A percentile compares a stretch with the other conserved stretches of the same genome.
Conservation (phyloP, 1,139 yeast species). For the Insectozyma bohioensis region DNA sequence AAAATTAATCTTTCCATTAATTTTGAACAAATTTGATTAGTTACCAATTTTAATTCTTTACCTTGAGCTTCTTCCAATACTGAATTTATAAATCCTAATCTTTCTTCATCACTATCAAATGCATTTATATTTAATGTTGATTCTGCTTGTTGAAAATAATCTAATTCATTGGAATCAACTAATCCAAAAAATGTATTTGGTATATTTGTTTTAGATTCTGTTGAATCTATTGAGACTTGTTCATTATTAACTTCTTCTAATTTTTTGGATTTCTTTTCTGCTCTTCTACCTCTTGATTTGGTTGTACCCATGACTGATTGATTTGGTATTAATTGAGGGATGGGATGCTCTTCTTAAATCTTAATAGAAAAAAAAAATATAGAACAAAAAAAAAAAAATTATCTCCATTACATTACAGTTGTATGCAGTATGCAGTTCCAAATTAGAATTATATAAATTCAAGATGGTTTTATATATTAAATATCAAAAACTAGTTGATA, state of each 20-base stretch:
- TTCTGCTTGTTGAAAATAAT: slow-evolving; percentile 91
- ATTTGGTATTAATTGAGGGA: too few relatives aligned
- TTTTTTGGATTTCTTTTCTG: slow-evolving; percentile 37
- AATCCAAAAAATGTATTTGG: slow-evolving; percentile 69
- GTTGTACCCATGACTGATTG: slow-evolving; percentile 25
- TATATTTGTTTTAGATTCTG: slow-evolving; percentile 9
- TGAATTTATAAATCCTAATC: slow-evolving; percentile 66
- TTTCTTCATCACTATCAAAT: slow-evolving; percentile 73
- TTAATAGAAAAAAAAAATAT: too few relatives aligned
- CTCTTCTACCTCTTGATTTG: slow-evolving; percentile 70
- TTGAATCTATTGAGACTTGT: slow-evolving; percentile 15
- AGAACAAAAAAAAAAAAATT: too few relatives aligned
- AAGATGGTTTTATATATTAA: too few relatives aligned
- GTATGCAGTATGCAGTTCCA: too few relatives aligned
- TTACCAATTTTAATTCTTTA: slow-evolving; percentile 86
- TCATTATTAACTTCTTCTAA: slow-evolving; percentile 16
- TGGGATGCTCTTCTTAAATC: too few relatives aligned
- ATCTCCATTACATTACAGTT: too few relatives aligned
- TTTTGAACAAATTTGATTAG: slow-evolving; percentile 93
- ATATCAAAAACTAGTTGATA: too few relatives aligned
- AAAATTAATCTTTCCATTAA: slow-evolving; percentile 84
- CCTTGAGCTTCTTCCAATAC: slow-evolving; percentile 87
- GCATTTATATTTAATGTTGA: slow-evolving; percentile 80
- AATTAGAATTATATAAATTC: too few relatives aligned
- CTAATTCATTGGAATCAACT: slow-evolving; percentile 79